Evolutionary conservation across 2,329 filamentous ascomycete species (phyloP).

Genomic region (Penicillium sp.): DNA sequence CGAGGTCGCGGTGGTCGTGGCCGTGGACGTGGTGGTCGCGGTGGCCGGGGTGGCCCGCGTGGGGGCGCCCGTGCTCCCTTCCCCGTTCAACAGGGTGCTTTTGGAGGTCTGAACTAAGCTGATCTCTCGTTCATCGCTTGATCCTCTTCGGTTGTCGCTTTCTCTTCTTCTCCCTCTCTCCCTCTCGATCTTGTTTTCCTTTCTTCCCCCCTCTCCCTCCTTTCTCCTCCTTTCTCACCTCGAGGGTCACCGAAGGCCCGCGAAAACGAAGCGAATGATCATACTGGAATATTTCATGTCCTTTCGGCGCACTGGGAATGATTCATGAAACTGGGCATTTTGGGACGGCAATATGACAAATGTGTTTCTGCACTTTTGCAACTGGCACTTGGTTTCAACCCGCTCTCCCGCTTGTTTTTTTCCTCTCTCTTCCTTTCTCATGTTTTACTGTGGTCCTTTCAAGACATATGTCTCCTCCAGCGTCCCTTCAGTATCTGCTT

Average conservation of each 20-base stretch:
- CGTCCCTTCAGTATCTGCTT: slow-evolving; percentile 17
- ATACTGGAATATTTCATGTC: slow-evolving; percentile 18
- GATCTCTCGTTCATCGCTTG: slow-evolving; percentile 6
- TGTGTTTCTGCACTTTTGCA: slow-evolving; percentile 17
- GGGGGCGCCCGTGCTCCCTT: slow-evolving; percentile 29
- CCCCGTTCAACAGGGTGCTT: slow-evolving; percentile 36
- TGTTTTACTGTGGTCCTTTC: slow-evolving; percentile 10
- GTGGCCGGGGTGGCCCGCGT: slow-evolving; percentile 34
- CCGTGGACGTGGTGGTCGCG: slow-evolving; percentile 40
- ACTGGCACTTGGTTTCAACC: slow-evolving; percentile 17
- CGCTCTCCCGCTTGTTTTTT: slow-evolving; percentile 6
- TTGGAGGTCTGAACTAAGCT: slow-evolving; percentile 24
- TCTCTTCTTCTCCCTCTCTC: slow-evolving; percentile 9
- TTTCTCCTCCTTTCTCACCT: slow-evolving; percentile 15
- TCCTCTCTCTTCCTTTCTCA: background rate
- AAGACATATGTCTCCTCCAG: slow-evolving; percentile 19
- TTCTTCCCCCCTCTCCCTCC: too few species aligned
- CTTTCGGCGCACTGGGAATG: slow-evolving; percentile 24
- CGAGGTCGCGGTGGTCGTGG: slow-evolving; percentile 51
- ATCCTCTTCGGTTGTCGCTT: slow-evolving; percentile 16
- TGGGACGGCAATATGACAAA: slow-evolving; percentile 20
- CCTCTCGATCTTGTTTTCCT: background rate
- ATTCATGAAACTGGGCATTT: slow-evolving; percentile 18
- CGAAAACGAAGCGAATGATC: slow-evolving; percentile 19
- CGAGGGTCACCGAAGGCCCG: slow-evolving; percentile 21